Evolutionary conservation across 2,329 filamentous ascomycete genomes (phyloP), one percentile per base, ranked within the genome.

Genomic region (Alternaria triticimaculans): DNA sequence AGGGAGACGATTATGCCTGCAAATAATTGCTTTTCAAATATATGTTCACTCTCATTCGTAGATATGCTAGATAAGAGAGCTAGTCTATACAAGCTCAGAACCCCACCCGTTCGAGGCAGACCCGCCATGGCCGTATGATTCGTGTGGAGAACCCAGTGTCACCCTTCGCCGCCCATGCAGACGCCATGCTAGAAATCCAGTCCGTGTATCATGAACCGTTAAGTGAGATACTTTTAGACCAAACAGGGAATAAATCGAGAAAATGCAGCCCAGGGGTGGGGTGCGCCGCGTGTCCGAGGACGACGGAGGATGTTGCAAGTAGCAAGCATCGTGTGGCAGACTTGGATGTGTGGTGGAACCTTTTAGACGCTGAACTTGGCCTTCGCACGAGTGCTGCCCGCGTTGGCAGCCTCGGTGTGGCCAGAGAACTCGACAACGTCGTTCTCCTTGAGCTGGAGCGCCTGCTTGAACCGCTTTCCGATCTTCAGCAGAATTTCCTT

Each of bases 381-480:
- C 87, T 96, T 98, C 61, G 96, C 96, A 75, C 96, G 90, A 64
- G 93, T 97, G 83, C 94, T 97, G 72, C 96, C 96, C 64, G 92
- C 90, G 80, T 97, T 92, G 41, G 96, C 95, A 73, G 92, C 92
- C 73, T 99, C 96, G 18, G 93, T 97, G 84, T 99, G 96, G 64
- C 96, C 96, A 20, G 93, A 97, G 84, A 98, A 99, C 84, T 99
- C 96, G 63, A 99, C 89, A 65, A 85, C 81, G 80, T 98, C 96
- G 65, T 84, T 86, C 60, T 89, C 82, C 64, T 91, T 91, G 65
- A 99, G 85, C 80, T 92, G 90, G 60, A 99, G 86, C 25, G 96
- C 90, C 72, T 94, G 91, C 89, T 99, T 99, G 89, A 99, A 97
- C 69, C 90, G 90, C 72, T 86, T 88, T 72, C 96, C 96, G 74